Base-by-base conservation (phyloP, 768 basidiomycete genomes). In the Phylloporus sp. region DNA sequence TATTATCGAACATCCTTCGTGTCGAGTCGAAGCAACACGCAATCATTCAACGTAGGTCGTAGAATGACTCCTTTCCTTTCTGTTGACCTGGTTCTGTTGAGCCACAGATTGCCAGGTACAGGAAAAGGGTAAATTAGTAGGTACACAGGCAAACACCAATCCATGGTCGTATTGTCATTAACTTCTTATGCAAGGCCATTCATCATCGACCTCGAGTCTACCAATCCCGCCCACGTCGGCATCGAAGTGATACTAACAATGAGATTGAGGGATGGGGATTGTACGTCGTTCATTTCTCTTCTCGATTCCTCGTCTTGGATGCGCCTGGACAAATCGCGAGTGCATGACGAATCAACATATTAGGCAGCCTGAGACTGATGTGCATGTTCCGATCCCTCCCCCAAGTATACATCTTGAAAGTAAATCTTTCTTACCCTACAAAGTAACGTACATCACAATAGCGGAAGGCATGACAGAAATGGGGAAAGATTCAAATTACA, bases 11-110 rank as follows among this genome's bases (percentile, higher is more conserved):
- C 96, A 99, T 62, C 95, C n/a, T 3, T 98, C 95, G 6, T 92
- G 91, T 54, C n/a, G n/a, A n/a, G n/a, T 98, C 96, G 1, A 99
- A 99, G 62, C 96, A 99, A 62, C 96, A 99, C 61, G 93, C 96
- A 14, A 95, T 85, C 4, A 87, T 99, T 26, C 96, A 99, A 69
- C 92, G 87, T 86, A 60, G 22, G 82, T 64, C 23, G 24, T 15
- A 41, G 18, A 21, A 1, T n/a, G n/a, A n/a, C n/a, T 44, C 11
- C 33, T 45, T 21, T 37, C 22, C 15, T 40, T 34, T 28, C 14
- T 31, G 34, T 47, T 54, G 23, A 51, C 41, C 31, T 21, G 37
- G 21, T 24, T 17, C 34, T 18, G 43, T 49, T 31, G 5, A 41
- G 45, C 45, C 44, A 23, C 54, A 90, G 87, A 86, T 64, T 86